Base-by-base conservation (phyloP, 2,329 filamentous ascomycete genomes). In the Aspergillus versicolor region DNA sequence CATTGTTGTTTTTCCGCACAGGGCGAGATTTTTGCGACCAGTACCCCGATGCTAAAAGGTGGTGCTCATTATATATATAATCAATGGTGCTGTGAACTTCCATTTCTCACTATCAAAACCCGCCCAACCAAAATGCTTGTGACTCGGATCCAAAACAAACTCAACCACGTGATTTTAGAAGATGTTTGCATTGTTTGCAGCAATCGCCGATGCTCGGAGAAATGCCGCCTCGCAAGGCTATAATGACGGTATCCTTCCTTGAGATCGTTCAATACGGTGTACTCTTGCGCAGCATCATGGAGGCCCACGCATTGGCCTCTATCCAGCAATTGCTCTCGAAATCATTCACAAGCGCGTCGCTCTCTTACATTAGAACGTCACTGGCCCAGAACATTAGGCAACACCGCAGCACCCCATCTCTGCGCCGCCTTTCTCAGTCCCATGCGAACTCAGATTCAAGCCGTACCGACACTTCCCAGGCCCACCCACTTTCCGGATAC, bases 401-500 rank as follows among this genome's bases (percentile, higher is more conserved):
- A 61, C 61, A 64, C 66, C 63, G 58, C 44, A 61, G 61, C 24
- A 49, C 52, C 51, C 53, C 62, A 30, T 64, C 61, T 32, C 65
- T 62, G 54, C 65, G 59, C 59, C 63, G 60, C 51, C 59, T 52
- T 52, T 58, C 61, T 42, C 63, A 65, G 21, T 48, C 52, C 42
- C 57, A 51, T 53, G 47, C 63, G 45, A 57, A 59, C 42, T 19
- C 52, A 32, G 21, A 52, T 24, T 15, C 54, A 24, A 50, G 52
- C 34, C 58, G 58, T n/a, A 27, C 61, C 30, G 56, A 58, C 1
- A 6, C 54, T 15, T 51, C 59, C n/a, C 76, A 78, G 57, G 72
- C 73, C 17, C 65, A 77, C 50, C 75, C 74, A 5, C 60, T 78
- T 15, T 71, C 75, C 1, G 76, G 77, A 9, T 79, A 78, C 56